Percentiles rank a stretch among this genome's conserved stretches.
Evolutionary conservation across 2,329 filamentous ascomycete genomes (phyloP).

Genomic region (Pseudogymnoascus sp.): DNA sequence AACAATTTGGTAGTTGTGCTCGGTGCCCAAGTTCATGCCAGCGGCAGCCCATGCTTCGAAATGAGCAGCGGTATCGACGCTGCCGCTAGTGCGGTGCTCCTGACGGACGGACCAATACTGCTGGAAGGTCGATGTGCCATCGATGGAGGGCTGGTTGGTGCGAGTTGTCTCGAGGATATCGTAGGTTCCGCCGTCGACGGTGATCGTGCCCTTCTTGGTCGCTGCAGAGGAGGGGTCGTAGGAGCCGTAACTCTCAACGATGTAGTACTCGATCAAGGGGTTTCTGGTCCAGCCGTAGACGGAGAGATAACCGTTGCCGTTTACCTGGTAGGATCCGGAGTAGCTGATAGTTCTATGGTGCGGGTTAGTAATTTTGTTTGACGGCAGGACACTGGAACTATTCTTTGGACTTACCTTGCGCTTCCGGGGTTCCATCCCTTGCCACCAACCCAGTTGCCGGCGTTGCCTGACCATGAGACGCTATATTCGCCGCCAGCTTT

Average conservation of each 20-base stretch:
- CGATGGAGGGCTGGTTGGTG: constrained; percentile 31
- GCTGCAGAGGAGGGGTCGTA: constrained; percentile 40
- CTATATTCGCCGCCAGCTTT: constrained; percentile 41
- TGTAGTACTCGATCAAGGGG: constrained; percentile 51
- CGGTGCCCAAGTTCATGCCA: constrained; percentile 38
- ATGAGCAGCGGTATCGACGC: constrained; percentile 40
- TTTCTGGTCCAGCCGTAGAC: constrained; percentile 48
- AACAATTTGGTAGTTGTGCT: constrained; percentile 43
- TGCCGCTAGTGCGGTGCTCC: constrained; percentile 40
- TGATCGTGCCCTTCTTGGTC: constrained; percentile 42
- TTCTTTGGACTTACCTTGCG: constrained; percentile 16
- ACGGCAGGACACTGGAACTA: background rate
- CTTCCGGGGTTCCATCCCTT: constrained; percentile 41
- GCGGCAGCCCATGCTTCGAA: constrained; percentile 40
- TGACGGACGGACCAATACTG: constrained; percentile 45
- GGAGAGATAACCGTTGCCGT: constrained; percentile 42
- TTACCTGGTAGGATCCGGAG: constrained; percentile 33
- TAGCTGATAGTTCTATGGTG: constrained; percentile 33
- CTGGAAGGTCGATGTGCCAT: constrained; percentile 40
- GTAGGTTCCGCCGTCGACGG: constrained; percentile 44
- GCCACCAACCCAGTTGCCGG: constrained; percentile 39
- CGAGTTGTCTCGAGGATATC: constrained; percentile 31
- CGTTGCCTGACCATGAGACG: constrained; percentile 39
- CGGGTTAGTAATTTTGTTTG: background rate
- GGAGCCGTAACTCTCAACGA: constrained; percentile 44